Evolutionary conservation across 441 rosid genomes (phyloP).

Genomic region (Pelargonium fulgidum): DNA sequence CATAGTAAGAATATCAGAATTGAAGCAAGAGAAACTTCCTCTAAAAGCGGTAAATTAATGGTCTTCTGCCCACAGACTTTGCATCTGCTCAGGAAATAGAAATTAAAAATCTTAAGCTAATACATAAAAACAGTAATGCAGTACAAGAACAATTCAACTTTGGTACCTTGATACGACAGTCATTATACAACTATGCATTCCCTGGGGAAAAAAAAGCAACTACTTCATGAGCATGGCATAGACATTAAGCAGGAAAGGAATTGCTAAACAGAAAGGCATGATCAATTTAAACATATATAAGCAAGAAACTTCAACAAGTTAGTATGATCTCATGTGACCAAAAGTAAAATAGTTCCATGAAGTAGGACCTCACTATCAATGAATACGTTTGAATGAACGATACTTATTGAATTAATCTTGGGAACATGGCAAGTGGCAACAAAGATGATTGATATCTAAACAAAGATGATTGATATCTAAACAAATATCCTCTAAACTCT

Average conservation of each 20-base stretch:
- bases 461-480: neutral
- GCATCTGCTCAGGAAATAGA: slow-evolving; percentile 44
- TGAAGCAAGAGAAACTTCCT: slow-evolving; percentile 57
- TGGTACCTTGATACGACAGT: slow-evolving; percentile 61
- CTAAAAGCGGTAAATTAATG: slow-evolving; percentile 53
- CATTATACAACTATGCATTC: slow-evolving; percentile 78
- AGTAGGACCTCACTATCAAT: neutral
- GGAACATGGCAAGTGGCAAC: neutral
- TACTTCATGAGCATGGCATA: slow-evolving; percentile 17
- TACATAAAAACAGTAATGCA: neutral
- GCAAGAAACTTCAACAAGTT: neutral
- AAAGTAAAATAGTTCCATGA: neutral
- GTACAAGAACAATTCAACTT: neutral
- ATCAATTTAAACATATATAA: neutral
- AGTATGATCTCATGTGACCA: neutral
- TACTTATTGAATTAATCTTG: neutral
- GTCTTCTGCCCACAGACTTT: slow-evolving; percentile 49
- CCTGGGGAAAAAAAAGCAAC: slow-evolving; percentile 37
- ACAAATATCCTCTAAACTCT: neutral
- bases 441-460: neutral
- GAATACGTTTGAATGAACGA: neutral
- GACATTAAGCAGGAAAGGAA: neutral
- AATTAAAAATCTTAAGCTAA: slow-evolving; percentile 12
- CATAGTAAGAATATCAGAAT: slow-evolving; percentile 52
- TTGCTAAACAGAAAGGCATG: too few relatives aligned